These are phyloP conservation scores for Vigna reflexopilosa DNA, from an alignment of 306 rosid species.

Conservation along the genomic window DNA sequence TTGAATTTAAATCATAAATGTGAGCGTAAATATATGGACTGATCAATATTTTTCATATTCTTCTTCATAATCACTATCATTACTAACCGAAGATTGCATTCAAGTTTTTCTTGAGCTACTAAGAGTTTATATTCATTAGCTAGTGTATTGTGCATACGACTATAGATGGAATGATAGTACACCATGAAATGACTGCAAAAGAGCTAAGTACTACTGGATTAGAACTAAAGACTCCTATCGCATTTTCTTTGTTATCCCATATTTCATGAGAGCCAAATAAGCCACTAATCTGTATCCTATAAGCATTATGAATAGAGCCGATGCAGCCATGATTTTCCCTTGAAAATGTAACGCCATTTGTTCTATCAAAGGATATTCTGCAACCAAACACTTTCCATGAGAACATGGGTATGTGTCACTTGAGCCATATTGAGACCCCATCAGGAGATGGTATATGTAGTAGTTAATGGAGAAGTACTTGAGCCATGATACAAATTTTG, in stretches of 20 bases:
- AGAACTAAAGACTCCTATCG: not conserved
- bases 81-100: too few relatives aligned
- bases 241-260: constrained; percentile 53
- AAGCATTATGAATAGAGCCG: constrained; percentile 58
- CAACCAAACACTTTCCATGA: constrained; percentile 39
- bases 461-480: constrained; percentile 54
- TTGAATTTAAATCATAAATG: too few relatives aligned
- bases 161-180: too few relatives aligned
- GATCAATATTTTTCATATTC: too few relatives aligned
- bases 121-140: not conserved
- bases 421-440: constrained; percentile 56
- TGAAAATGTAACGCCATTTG: constrained; percentile 50
- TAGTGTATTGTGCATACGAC: not conserved
- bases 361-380: constrained; percentile 53
- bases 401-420: constrained; percentile 56
- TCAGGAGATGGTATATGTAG: constrained; percentile 54
- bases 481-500: constrained; percentile 61
- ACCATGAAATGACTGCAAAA: not conserved
- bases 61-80: too few relatives aligned
- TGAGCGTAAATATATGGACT: too few relatives aligned
- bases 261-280: constrained; percentile 59
- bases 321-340: constrained; percentile 32
- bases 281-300: constrained; percentile 62
- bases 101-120: not conserved
- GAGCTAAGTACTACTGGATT: not conserved